These are phyloP conservation scores for Periconia digitata DNA, from an alignment of 2,329 filamentous ascomycete species.

Conservation along the genomic window DNA sequence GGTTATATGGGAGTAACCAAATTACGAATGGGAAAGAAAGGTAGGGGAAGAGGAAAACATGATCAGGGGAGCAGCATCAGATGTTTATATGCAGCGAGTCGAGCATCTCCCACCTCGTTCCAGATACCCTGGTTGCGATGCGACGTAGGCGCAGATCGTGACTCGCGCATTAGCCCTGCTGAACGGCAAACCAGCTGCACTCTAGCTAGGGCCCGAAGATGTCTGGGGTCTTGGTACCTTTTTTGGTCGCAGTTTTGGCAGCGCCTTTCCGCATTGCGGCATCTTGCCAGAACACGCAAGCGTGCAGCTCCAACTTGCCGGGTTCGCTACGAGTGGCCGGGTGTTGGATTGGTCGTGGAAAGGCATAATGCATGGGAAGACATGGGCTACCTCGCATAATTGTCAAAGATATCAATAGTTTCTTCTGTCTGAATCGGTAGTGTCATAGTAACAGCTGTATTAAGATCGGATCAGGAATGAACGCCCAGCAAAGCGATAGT, in stretches of 20 bases:
- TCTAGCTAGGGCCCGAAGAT: background rate
- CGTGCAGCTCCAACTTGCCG: background rate
- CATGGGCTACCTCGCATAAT: background rate
- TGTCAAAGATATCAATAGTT: background rate
- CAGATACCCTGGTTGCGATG: background rate
- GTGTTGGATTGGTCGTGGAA: background rate
- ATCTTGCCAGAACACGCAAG: background rate
- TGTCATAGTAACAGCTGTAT: background rate
- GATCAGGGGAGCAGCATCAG: background rate
- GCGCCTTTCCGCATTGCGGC: background rate
- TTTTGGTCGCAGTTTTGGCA: background rate
- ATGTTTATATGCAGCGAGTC: background rate
- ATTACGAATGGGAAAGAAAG: conserved; percentile 3
- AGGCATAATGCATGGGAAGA: background rate
- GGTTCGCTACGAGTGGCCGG: background rate
- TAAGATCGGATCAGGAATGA: background rate
- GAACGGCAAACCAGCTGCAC: conserved; percentile 8
- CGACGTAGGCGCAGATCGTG: background rate
- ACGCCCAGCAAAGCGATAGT: background rate
- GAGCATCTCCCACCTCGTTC: background rate
- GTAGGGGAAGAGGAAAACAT: background rate
- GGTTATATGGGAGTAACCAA: conserved; percentile 4
- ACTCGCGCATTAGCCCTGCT: background rate
- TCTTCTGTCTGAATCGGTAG: background rate
- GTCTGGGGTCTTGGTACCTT: background rate